Evolutionary conservation across 768 basidiomycete genomes (phyloP).

Genomic region (Mycena crocata): DNA sequence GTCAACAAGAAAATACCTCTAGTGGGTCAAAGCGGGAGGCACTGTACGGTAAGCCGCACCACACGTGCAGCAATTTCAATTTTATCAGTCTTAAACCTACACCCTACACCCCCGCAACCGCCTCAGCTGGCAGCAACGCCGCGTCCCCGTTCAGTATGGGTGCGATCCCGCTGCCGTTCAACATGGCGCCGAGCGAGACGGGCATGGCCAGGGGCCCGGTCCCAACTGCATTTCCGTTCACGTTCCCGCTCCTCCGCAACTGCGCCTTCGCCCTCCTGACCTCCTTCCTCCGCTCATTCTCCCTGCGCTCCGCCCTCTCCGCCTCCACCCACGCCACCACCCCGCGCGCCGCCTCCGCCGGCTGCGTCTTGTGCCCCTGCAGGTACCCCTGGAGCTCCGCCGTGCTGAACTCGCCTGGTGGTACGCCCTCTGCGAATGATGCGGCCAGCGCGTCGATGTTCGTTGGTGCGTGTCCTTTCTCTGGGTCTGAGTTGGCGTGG

Average conservation of each 20-base stretch:
- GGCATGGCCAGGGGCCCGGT: too few relatives aligned
- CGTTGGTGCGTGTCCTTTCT: not conserved
- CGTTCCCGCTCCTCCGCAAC: constrained; percentile 29
- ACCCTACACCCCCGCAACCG: too few relatives aligned
- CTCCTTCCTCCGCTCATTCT: constrained; percentile 39
- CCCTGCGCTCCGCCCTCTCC: constrained; percentile 37
- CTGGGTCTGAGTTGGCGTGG: not conserved
- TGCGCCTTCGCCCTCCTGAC: constrained; percentile 38
- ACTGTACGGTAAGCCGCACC: too few relatives aligned
- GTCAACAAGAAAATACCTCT: too few relatives aligned
- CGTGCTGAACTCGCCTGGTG: constrained; percentile 50
- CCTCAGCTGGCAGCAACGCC: too few relatives aligned
- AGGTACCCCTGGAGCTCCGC: constrained; percentile 61
- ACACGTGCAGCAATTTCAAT: too few relatives aligned
- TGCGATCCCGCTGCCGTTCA: not conserved
- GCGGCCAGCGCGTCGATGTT: constrained; percentile 35
- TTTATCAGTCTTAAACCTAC: too few relatives aligned
- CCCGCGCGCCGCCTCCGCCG: constrained; percentile 33
- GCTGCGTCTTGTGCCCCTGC: constrained; percentile 41
- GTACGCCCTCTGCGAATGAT: constrained; percentile 47
- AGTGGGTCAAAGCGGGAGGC: too few relatives aligned
- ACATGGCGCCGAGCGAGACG: too few relatives aligned
- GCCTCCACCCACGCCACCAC: constrained; percentile 46
- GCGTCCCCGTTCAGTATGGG: too few relatives aligned
- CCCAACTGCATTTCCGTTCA: not conserved